phyloP scores from a whole-genome alignment of 768 basidiomycete genomes.

The Rhodotorula taiwanensis region DNA sequence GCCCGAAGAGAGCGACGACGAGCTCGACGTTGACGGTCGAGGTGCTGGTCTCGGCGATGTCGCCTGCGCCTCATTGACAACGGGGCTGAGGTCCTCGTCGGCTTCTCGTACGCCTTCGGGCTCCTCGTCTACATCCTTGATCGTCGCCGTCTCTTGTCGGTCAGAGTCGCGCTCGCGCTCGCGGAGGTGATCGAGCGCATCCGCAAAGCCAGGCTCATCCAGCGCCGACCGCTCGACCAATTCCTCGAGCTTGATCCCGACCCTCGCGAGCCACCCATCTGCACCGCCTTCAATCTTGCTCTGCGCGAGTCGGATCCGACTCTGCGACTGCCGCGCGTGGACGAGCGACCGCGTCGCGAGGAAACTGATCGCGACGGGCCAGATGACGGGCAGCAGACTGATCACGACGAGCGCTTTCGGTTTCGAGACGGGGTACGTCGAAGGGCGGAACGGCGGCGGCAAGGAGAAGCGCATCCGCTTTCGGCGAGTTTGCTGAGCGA shows the following conservation, averaged over 20 bases:
- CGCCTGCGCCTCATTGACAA: too few relatives aligned
- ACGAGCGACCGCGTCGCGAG: conserved; percentile 54
- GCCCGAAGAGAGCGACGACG: not conserved
- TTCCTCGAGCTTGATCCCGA: conserved; percentile 24
- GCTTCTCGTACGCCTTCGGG: too few relatives aligned
- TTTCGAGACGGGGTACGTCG: conserved; percentile 47
- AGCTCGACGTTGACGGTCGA: not conserved
- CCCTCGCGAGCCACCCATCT: conserved; percentile 23
- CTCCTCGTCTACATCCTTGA: too few relatives aligned
- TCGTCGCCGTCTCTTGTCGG: too few relatives aligned
- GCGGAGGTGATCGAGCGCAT: too few relatives aligned
- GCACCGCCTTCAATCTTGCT: conserved; percentile 2
- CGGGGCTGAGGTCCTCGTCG: too few relatives aligned
- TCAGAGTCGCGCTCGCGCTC: too few relatives aligned
- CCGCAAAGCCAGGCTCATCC: too few relatives aligned
- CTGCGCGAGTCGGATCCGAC: conserved; percentile 56
- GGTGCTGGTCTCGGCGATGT: too few relatives aligned
- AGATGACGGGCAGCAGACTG: conserved; percentile 21
- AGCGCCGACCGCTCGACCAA: conserved; percentile 19
- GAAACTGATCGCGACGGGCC: conserved; percentile 22
- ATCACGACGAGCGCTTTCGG: conserved; percentile 43
- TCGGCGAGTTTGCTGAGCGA: conserved; percentile 5
- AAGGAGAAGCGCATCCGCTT: conserved; percentile 59
- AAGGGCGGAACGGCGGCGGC: conserved; percentile 49
- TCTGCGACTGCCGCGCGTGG: conserved; percentile 56